phyloP scores from a whole-genome alignment of 2,329 filamentous ascomycete genomes.

The Colletotrichum sp. region DNA sequence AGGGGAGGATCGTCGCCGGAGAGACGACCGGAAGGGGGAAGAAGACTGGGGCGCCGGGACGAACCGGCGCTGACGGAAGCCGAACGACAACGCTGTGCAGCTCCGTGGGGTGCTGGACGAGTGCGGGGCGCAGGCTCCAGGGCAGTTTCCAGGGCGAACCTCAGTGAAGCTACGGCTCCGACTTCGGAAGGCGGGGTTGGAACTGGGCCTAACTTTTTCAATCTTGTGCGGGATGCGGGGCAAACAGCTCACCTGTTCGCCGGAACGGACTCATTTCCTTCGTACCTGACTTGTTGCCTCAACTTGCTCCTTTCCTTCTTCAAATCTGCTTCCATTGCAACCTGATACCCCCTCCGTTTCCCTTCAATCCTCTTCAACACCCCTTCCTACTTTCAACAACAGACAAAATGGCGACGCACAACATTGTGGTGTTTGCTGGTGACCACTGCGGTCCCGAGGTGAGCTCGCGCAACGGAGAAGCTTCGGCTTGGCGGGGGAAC shows the following conservation, averaged over 20 bases:
- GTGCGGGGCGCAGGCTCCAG: not conserved
- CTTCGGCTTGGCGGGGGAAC: not conserved
- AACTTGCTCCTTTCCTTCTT: not conserved
- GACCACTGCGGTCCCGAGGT: constrained; percentile 91
- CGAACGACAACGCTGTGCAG: not conserved
- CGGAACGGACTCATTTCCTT: not conserved
- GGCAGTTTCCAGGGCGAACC: not conserved
- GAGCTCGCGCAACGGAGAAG: not conserved
- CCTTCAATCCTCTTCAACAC: not conserved
- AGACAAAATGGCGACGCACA: constrained; percentile 69
- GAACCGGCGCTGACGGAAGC: constrained; percentile 15
- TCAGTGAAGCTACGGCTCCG: constrained; percentile 28
- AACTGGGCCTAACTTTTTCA: constrained; percentile 27
- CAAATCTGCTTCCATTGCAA: not conserved
- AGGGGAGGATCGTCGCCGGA: not conserved
- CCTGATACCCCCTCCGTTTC: not conserved
- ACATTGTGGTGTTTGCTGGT: constrained; percentile 82
- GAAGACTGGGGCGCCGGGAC: constrained; percentile 1
- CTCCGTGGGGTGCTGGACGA: not conserved
- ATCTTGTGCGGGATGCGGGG: constrained; percentile 23
- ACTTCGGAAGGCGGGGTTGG: constrained; percentile 42
- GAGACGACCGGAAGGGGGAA: not conserved
- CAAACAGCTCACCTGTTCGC: constrained; percentile 6
- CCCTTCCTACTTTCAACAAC: not conserved
- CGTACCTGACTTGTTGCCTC: not conserved